Evolutionary conservation across 164 flowering plant genomes (phyloP).

Genomic region (Berberis vulgaris): DNA sequence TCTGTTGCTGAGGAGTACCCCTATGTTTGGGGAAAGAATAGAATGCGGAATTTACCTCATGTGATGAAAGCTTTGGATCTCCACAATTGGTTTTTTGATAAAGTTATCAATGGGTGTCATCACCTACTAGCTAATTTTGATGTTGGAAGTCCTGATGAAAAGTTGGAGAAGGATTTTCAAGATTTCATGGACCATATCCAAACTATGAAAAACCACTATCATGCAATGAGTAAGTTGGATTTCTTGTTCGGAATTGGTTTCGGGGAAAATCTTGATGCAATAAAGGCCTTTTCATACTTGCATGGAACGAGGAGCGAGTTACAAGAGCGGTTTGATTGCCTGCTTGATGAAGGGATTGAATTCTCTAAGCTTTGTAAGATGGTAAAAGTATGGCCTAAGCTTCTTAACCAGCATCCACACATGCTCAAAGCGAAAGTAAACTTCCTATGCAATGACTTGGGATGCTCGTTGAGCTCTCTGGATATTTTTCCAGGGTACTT

Average conservation of each 20-base stretch:
- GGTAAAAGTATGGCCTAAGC: conserved; percentile 30
- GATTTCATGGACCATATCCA: conserved; percentile 28
- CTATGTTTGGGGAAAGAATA: conserved; percentile 50
- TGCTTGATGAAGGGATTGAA: conserved; percentile 36
- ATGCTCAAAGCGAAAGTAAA: conserved; percentile 33
- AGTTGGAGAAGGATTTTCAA: conserved; percentile 22
- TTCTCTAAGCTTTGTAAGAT: conserved; percentile 44
- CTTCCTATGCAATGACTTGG: conserved; percentile 38
- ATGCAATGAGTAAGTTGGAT: conserved; percentile 34
- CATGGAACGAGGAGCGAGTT: conserved; percentile 40
- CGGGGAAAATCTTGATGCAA: conserved; percentile 47
- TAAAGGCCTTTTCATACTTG: conserved; percentile 28
- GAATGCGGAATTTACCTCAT: conserved; percentile 49
- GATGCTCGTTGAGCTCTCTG: conserved; percentile 32
- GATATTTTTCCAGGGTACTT: conserved; percentile 47
- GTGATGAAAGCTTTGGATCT: conserved; percentile 50
- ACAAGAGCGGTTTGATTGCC: conserved; percentile 47
- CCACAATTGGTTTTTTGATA: conserved; percentile 47
- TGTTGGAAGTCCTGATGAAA: conserved; percentile 22
- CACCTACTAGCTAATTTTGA: conserved; percentile 28
- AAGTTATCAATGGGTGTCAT: conserved; percentile 34
- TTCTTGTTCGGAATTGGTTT: conserved; percentile 58
- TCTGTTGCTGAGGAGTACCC: conserved; percentile 27
- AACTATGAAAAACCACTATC: conserved; percentile 14
- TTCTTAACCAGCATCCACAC: conserved; percentile 45